These are phyloP conservation scores for Aspergillus carbonarius DNA, from an alignment of 2,329 filamentous ascomycete species.

Conservation along the genomic window DNA sequence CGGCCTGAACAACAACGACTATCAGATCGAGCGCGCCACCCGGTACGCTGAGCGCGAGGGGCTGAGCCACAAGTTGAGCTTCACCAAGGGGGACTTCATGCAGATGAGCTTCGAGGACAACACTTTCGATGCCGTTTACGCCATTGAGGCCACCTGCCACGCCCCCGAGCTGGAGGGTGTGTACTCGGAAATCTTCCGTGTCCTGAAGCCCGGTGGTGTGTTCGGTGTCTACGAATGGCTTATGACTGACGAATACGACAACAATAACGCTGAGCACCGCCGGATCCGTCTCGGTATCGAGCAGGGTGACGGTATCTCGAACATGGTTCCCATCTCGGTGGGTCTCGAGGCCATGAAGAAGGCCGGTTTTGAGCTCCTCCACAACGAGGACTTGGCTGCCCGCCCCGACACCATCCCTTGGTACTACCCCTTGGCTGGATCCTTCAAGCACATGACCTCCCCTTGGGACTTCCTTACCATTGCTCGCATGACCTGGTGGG, in stretches of 20 bases:
- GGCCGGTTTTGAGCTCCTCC: conserved; percentile 80
- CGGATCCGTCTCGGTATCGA: conserved; percentile 93
- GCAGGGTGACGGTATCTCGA: conserved; percentile 92
- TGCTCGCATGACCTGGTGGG: conserved; percentile 83
- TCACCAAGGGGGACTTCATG: conserved; percentile 98
- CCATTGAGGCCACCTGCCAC: conserved; percentile 95
- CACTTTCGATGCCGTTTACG: conserved; percentile 91
- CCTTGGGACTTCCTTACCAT: conserved; percentile 79
- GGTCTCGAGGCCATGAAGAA: conserved; percentile 78
- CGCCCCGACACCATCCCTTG: conserved; percentile 75
- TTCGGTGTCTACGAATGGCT: conserved; percentile 99
- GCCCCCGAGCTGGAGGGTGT: conserved; percentile 87
- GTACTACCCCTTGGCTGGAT: conserved; percentile 90
- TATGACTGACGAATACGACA: conserved; percentile 95
- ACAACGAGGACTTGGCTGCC: conserved; percentile 83
- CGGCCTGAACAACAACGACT: conserved; percentile 98
- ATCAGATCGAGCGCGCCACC: conserved; percentile 94
- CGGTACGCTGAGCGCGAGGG: conserved; percentile 80
- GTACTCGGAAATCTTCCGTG: conserved; percentile 91
- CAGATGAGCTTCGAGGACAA: conserved; percentile 95
- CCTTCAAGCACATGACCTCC: conserved; percentile 79
- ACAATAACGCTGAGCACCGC: conserved; percentile 80
- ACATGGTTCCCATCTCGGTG: conserved; percentile 88
- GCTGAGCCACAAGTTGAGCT: conserved; percentile 74
- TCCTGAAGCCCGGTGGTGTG: conserved; percentile 90